Evolutionary conservation across 768 basidiomycete species (phyloP).

Genomic region (Hypsizygus marmoreus): DNA sequence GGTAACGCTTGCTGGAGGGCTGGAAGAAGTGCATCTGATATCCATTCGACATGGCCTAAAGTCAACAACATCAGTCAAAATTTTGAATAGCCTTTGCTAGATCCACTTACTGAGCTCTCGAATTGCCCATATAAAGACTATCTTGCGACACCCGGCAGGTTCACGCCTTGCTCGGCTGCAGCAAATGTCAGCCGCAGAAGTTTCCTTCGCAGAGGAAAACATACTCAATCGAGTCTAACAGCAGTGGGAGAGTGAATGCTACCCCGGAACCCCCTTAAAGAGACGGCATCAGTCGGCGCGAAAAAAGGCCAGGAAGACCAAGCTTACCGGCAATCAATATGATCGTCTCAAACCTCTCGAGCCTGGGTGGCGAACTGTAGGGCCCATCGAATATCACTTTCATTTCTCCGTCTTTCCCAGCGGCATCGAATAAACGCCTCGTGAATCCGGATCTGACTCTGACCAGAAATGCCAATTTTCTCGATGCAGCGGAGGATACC

Average conservation of each 20-base stretch:
- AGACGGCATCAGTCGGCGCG: too few relatives aligned
- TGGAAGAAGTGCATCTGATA: slow-evolving; percentile 37
- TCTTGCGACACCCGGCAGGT: slow-evolving; percentile 26
- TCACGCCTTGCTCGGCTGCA: slow-evolving; percentile 28
- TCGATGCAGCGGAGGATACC: slow-evolving; percentile 14
- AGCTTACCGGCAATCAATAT: slow-evolving; percentile 43
- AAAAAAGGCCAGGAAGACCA: too few relatives aligned
- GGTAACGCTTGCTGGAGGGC: slow-evolving; percentile 32
- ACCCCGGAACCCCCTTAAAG: slow-evolving; percentile 58
- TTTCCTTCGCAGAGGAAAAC: background rate
- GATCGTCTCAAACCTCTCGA: slow-evolving; percentile 38
- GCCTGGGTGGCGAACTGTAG: slow-evolving; percentile 39
- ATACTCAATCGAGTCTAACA: slow-evolving; percentile 45
- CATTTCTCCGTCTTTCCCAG: slow-evolving; percentile 25
- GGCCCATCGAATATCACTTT: slow-evolving; percentile 55
- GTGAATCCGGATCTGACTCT: slow-evolving; percentile 64
- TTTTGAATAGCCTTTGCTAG: too few relatives aligned
- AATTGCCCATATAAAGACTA: slow-evolving; percentile 48
- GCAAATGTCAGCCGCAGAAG: background rate
- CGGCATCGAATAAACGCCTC: slow-evolving; percentile 38
- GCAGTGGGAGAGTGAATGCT: slow-evolving; percentile 46
- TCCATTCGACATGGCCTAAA: slow-evolving; percentile 48
- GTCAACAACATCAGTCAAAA: too few relatives aligned
- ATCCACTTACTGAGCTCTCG: slow-evolving; percentile 36
- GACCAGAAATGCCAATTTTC: slow-evolving; percentile 57